Evolutionary conservation across 768 basidiomycete species (phyloP).

Genomic region (Hericium alpestre): DNA sequence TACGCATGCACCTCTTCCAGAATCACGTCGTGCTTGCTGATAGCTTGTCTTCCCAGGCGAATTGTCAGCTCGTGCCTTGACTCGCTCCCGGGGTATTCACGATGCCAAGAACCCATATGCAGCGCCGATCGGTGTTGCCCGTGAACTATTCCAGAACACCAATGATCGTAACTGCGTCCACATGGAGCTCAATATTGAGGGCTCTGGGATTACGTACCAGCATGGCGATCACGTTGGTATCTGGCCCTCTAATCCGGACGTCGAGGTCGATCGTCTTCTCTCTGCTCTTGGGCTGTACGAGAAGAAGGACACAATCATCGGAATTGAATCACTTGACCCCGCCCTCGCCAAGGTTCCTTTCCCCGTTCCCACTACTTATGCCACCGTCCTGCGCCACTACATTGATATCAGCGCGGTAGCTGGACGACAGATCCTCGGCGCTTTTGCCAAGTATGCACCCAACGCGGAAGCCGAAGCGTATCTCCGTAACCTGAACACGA

Average conservation of each 20-base stretch:
- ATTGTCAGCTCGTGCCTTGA: slow-evolving; percentile 88
- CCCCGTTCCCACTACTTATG: slow-evolving; percentile 93
- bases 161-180: slow-evolving; percentile 88
- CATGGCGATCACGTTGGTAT: slow-evolving; percentile 97
- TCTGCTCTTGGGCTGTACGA: slow-evolving; percentile 74
- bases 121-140: slow-evolving; percentile 64
- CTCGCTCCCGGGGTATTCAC: slow-evolving; percentile 89
- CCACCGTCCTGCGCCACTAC: slow-evolving; percentile 89
- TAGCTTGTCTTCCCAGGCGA: slow-evolving; percentile 48
- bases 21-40: background rate
- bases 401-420: slow-evolving; percentile 93
- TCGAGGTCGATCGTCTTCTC: slow-evolving; percentile 84
- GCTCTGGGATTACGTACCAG: slow-evolving; percentile 95
- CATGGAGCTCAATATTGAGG: slow-evolving; percentile 87
- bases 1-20: slow-evolving; percentile 23
- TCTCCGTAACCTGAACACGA: slow-evolving; percentile 65
- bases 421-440: slow-evolving; percentile 86
- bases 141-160: slow-evolving; percentile 73
- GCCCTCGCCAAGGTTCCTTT: slow-evolving; percentile 97
- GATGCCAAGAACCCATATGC: slow-evolving; percentile 97
- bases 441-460: slow-evolving; percentile 82
- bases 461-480: slow-evolving; percentile 62
- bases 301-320: slow-evolving; percentile 75
- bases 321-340: slow-evolving; percentile 94
- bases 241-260: slow-evolving; percentile 91